Evolutionary conservation across 345 rosid species (phyloP).

Genomic region (Clarkia xantiana): DNA sequence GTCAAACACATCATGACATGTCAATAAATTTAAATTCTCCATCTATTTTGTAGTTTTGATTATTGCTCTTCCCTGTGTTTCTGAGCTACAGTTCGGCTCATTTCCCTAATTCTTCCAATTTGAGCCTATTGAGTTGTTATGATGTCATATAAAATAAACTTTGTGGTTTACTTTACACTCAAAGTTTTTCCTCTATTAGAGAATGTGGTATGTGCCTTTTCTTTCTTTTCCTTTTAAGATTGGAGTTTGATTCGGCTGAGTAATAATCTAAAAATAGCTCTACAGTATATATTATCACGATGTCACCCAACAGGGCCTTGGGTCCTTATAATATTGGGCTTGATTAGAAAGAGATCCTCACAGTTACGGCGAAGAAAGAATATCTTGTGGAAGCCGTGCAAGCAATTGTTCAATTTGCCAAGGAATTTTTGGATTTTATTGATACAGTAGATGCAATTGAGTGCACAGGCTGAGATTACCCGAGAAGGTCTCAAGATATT

Average conservation of each 20-base stretch:
- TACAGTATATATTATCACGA: conserved; percentile 85
- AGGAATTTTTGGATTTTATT: conserved; percentile 88
- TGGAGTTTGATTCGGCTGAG: conserved; percentile 96
- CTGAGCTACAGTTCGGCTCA: no score
- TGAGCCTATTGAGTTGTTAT: no score
- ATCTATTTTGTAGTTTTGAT: no score
- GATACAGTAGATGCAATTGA: conserved; percentile 99
- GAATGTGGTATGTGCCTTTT: conserved; percentile 2
- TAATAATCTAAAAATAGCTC: conserved; percentile 94
- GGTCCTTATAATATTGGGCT: conserved; percentile 68
- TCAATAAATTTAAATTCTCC: no score
- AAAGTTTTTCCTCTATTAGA: neutral
- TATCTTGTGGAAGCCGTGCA: conserved; percentile 85
- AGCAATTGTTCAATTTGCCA: conserved; percentile 78
- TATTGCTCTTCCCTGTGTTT: no score
- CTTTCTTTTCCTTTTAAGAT: conserved; percentile 24
- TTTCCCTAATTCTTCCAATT: no score
- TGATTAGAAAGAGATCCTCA: conserved; percentile 75
- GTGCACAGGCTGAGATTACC: conserved; percentile 75
- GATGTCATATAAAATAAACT: no score
- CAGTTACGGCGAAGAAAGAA: conserved; percentile 68
- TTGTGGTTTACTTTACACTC: no score
- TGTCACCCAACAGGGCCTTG: conserved; percentile 89
- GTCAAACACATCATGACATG: no score
- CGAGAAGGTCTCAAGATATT: conserved; percentile 91